Evolutionary conservation across 768 basidiomycete genomes (phyloP), one percentile per base, ranked within the genome.

Genomic region (Tricholoma saponaceum): DNA sequence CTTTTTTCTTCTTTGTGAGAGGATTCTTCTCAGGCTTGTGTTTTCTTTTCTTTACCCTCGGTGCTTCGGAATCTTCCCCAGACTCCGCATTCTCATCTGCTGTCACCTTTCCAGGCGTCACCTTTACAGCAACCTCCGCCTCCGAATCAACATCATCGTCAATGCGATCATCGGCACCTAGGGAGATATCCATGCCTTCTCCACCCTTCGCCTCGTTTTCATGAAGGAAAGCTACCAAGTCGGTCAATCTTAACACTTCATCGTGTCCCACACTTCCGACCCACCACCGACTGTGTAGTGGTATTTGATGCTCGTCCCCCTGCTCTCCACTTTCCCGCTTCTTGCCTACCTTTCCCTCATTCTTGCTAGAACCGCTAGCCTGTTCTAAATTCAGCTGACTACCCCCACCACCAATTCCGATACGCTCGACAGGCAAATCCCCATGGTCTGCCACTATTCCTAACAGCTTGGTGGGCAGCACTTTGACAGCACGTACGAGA

Each of bases 201-300:
- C 5, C n/a, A 30, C 35, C 58, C 26, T 16, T 28, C 49, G 26
- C 39, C 14, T 30, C 39, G 12, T 59, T 51, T 22, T 73, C 71
- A 32, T 66, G 70, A 62, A 96, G 88, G 49, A 93, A 82, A 33
- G 83, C 87, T 64, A 80, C 84, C 51, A 98, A 75, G 71, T 96
- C 89, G 25, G 93, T 95, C 74, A 98, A 73, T 66, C 87, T 88
- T 62, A 97, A 67, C 7, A 82, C 77, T 56, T 96, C 91, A 60
- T 98, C 95, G 63, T 98, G 95, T 28, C 92, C 92, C 23, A 85
- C 91, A 69, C 93, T 95, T 20, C 87, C 95, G n/a, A 94, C 81
- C 92, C 95, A 97, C 74, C 86, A 86, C 20, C 81, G 79, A 57
- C 68, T 61, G 50, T 61, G 55, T 52, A 52, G 39, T 35, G 56